These are phyloP conservation scores for Melanogaster broomeanus DNA, from an alignment of 768 basidiomycete genomes.

Conservation along the genomic window DNA sequence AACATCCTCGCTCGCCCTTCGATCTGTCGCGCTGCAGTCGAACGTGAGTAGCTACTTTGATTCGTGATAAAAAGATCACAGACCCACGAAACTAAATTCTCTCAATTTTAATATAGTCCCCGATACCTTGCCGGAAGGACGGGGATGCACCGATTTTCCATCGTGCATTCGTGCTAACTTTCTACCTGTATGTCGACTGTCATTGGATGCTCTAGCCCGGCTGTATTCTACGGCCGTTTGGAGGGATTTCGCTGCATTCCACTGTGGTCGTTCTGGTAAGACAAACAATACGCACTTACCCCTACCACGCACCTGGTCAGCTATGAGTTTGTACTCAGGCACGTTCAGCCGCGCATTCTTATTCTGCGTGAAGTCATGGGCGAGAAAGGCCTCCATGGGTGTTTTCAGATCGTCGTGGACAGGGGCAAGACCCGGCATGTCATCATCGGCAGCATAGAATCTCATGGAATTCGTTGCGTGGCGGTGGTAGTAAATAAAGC, in stretches of 20 bases:
- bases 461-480: conserved; percentile 57
- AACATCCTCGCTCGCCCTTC: conserved; percentile 53
- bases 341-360: conserved; percentile 5
- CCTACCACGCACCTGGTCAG: conserved; percentile 42
- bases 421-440: conserved; percentile 26
- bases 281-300: background rate
- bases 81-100: conserved; percentile 27
- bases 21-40: conserved; percentile 54
- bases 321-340: conserved; percentile 28
- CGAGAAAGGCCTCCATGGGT: conserved; percentile 31
- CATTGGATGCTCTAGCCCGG: background rate
- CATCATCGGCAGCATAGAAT: conserved; percentile 58
- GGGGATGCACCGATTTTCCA: background rate
- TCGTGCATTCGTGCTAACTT: conserved; percentile 1
- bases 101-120: conserved; percentile 14
- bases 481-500: conserved; percentile 52
- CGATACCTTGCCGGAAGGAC: background rate
- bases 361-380: conserved; percentile 41
- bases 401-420: conserved; percentile 15
- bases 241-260: conserved; percentile 44
- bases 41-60: background rate
- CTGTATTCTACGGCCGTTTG: conserved; percentile 26
- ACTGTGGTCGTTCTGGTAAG: conserved; percentile 28
- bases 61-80: background rate
- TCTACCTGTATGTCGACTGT: background rate